phyloP scores from a whole-genome alignment of 805 yeast species.

The Ogataea ganodermae region DNA sequence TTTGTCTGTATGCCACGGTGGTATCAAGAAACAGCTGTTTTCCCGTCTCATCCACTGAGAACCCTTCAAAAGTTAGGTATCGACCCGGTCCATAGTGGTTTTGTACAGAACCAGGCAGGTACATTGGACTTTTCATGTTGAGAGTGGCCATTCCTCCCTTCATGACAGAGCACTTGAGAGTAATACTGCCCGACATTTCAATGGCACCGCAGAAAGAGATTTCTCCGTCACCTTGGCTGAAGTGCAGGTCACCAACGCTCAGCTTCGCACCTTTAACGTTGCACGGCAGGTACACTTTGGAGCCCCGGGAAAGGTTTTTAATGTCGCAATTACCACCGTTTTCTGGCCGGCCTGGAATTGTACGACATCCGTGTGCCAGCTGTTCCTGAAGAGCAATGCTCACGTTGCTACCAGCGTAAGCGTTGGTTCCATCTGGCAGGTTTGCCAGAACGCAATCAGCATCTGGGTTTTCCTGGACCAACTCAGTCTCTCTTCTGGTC shows the following conservation, averaged over 20 bases:
- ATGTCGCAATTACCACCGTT: slow-evolving; percentile 58
- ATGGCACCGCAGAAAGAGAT: slow-evolving; percentile 57
- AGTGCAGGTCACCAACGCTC: slow-evolving; percentile 51
- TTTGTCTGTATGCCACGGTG: slow-evolving; percentile 52
- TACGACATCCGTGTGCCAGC: slow-evolving; percentile 46
- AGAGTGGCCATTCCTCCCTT: slow-evolving; percentile 45
- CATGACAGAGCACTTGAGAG: slow-evolving; percentile 43
- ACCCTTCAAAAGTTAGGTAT: slow-evolving; percentile 54
- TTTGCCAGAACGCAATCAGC: slow-evolving; percentile 42
- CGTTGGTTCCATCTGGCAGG: slow-evolving; percentile 37
- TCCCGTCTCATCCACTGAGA: slow-evolving; percentile 52
- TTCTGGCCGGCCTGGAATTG: slow-evolving; percentile 56
- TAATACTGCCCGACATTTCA: slow-evolving; percentile 52
- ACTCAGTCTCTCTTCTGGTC: slow-evolving; percentile 44
- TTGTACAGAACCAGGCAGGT: slow-evolving; percentile 50
- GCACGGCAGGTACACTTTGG: slow-evolving; percentile 50
- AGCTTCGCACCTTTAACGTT: slow-evolving; percentile 49
- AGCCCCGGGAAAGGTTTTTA: slow-evolving; percentile 50
- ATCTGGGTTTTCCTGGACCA: slow-evolving; percentile 39
- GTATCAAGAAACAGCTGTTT: slow-evolving; percentile 47
- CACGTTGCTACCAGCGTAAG: slow-evolving; percentile 45
- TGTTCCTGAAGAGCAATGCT: slow-evolving; percentile 34
- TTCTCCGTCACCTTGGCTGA: slow-evolving; percentile 57
- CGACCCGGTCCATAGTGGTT: slow-evolving; percentile 51
- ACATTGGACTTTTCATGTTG: slow-evolving; percentile 48